These are phyloP conservation scores for Calocybe gangraenosa DNA, from an alignment of 768 basidiomycete genomes.

Conservation along the genomic window DNA sequence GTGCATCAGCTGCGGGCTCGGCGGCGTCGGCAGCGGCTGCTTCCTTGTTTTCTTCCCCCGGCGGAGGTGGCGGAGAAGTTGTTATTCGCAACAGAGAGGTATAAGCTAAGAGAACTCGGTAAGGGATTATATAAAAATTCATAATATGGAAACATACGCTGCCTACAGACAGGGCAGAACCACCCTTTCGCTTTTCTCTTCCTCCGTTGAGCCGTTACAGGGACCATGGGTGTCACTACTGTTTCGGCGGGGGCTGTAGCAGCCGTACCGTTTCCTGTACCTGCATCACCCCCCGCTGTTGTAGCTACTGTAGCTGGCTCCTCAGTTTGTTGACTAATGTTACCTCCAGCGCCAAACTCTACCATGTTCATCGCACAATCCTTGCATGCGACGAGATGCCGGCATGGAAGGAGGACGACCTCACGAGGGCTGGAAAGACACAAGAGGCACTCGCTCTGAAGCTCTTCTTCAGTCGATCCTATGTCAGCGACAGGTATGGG, in stretches of 20 bases:
- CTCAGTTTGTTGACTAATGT: slow-evolving; percentile 56
- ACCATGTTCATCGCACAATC: slow-evolving; percentile 97
- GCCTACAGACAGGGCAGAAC: slow-evolving; percentile 95
- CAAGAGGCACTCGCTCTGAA: slow-evolving; percentile 86
- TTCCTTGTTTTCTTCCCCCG: slow-evolving; percentile 11
- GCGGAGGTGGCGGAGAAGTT: slow-evolving; percentile 46
- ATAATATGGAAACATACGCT: slow-evolving; percentile 64
- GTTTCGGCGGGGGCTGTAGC: slow-evolving; percentile 24
- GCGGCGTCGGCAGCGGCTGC: slow-evolving; percentile 1
- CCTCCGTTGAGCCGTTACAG: slow-evolving; percentile 49
- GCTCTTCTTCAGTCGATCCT: slow-evolving; percentile 53
- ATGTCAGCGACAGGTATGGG: slow-evolving; percentile 16
- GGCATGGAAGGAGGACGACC: slow-evolving; percentile 89
- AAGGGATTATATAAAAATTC: not conserved
- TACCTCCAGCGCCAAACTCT: slow-evolving; percentile 92
- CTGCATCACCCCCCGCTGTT: slow-evolving; percentile 20
- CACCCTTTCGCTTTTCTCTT: slow-evolving; percentile 96
- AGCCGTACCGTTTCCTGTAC: slow-evolving; percentile 19
- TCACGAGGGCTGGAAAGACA: slow-evolving; percentile 87
- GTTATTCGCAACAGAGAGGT: slow-evolving; percentile 85
- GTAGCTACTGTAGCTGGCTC: slow-evolving; percentile 20
- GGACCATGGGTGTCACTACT: slow-evolving; percentile 19
- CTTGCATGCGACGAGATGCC: slow-evolving; percentile 92
- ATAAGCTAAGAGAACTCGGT: slow-evolving; percentile 52
- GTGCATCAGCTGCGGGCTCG: not conserved